Base-by-base conservation (phyloP, 352 stramenopile genomes). In the Globisporangium nodosum region DNA sequence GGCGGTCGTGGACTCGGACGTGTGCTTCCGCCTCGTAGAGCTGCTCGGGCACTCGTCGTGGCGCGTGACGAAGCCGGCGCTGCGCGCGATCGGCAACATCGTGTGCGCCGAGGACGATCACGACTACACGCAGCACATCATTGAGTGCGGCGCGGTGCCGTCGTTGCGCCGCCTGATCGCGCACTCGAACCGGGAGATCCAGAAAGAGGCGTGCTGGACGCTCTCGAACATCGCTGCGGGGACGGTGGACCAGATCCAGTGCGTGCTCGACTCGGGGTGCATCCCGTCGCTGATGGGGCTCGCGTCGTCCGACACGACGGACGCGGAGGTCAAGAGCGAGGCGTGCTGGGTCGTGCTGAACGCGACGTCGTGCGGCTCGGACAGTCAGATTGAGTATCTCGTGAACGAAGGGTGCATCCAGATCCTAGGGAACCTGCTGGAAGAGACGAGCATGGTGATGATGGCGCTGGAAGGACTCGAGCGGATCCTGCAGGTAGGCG, bases 271-370 rank as follows among this genome's bases (percentile, higher is more conserved):
- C 70, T 98, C 89, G 15, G 96, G 94, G 4, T 96, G 89, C 54
- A 98, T 99, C 56, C 92, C 92, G 30, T 97, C 88, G 1, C 74
- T 99, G 4, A 97, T 99, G 65, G 76, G 94, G 21, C 68, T 99
- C 11, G 96, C 97, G n/a, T 92, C 88, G 54, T 86, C 80, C 3
- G 80, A 96, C 55, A 87, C 79, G 12, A 97, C 92, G 3, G 94
- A 99, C 64, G 88, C 96, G 16, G 96, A 99, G 66, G 95, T 99
- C 18, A 94, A 97, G 63, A 98, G 88, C 55, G 97, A 99, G 78
- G 97, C 96, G 39, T 99, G 95, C 72, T 99, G 97, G 97, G 97
- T 99, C 20, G 91, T 99, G 21, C 77, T 99, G 40, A 99, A 99
- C 69, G 97, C 96, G 33, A 99, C 96, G 7, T 98, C 94, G 49